Conservation (phyloP, 306 rosid species). For the Vicia faba region DNA sequence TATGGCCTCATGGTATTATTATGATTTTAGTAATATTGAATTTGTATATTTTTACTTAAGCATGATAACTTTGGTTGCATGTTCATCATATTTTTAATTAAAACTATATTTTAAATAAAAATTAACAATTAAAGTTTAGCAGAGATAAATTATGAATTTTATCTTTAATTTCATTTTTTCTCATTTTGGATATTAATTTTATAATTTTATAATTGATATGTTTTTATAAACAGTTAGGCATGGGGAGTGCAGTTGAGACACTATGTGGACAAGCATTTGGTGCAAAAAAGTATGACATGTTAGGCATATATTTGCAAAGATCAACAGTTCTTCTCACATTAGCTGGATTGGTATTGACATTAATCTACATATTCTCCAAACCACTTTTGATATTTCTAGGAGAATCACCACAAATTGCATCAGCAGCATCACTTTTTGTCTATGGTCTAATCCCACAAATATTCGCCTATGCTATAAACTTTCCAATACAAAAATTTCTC, state of each 20-base stretch:
- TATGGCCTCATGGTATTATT: conserved; percentile 69
- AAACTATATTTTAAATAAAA: no score
- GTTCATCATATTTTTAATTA: no score
- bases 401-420: conserved; percentile 54
- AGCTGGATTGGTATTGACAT: conserved; percentile 37
- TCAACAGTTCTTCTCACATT: conserved; percentile 58
- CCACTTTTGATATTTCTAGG: conserved; percentile 63
- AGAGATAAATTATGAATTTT: no score
- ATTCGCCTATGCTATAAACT: conserved; percentile 71
- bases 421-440: conserved; percentile 62
- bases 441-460: conserved; percentile 82
- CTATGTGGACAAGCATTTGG: conserved; percentile 88
- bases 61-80: no score
- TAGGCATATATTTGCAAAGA: conserved; percentile 80
- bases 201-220: no score
- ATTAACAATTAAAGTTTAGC: no score
- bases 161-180: no score
- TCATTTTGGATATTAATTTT: no score
- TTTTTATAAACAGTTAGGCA: conserved; percentile 61
- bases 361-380: conserved; percentile 49
- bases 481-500: conserved; percentile 77
- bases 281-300: conserved; percentile 60
- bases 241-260: conserved; percentile 94
- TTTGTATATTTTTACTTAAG: no score
- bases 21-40: no score